Evolutionary conservation across 2,329 filamentous ascomycete species (phyloP).

Genomic region (Mycosphaerelloides madeirae): DNA sequence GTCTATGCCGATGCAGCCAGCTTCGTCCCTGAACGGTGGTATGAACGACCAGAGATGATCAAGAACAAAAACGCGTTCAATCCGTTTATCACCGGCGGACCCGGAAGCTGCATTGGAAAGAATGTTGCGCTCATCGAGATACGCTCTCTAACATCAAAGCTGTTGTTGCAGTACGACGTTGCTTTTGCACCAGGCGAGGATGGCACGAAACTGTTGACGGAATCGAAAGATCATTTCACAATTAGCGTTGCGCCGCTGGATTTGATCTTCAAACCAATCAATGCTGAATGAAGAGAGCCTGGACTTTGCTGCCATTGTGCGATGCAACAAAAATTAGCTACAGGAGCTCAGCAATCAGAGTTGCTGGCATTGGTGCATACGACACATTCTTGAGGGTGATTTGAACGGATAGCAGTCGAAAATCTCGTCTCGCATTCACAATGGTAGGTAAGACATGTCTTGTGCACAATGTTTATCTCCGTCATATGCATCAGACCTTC

Average conservation of each 20-base stretch:
- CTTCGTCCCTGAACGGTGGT: conserved; percentile 38
- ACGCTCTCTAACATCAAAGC: conserved; percentile 30
- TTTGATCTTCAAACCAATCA: conserved; percentile 11
- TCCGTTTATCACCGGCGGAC: conserved; percentile 32
- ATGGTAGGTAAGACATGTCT: no score
- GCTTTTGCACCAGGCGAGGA: conserved; percentile 34
- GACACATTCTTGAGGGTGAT: no score
- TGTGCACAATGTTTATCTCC: no score
- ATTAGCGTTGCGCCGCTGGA: conserved; percentile 19
- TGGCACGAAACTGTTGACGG: conserved; percentile 25
- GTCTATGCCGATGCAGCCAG: conserved; percentile 25
- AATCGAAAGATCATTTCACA: conserved; percentile 35
- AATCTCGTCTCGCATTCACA: no score
- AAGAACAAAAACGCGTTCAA: conserved; percentile 33
- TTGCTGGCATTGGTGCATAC: no score
- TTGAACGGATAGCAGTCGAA: no score
- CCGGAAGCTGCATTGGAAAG: conserved; percentile 36
- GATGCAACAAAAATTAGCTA: no score
- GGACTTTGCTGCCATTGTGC: no score
- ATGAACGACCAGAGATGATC: conserved; percentile 31
- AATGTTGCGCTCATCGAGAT: conserved; percentile 36
- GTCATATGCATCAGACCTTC: no score
- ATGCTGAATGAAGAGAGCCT: not conserved
- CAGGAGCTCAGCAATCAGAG: no score
- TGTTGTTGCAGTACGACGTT: conserved; percentile 35